Base-by-base conservation (phyloP, 306 rosid species). In the Luffa aegyptiaca region DNA sequence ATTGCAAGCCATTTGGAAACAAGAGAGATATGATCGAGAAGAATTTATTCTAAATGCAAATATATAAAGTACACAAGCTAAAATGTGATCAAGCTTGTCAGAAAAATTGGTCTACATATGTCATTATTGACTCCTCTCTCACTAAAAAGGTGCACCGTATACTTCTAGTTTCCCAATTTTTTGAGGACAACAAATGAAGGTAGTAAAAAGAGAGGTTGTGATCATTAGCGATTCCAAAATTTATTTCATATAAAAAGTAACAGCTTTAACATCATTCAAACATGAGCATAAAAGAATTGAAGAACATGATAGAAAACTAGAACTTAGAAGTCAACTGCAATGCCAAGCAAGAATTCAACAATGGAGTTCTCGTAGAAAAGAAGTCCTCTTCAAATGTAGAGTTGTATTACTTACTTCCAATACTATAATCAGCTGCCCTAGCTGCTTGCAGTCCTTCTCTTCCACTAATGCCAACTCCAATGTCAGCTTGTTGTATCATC, bases 381-480 rank as follows among this genome's bases (percentile, higher is more conserved):
- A 70, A 57, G 17, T 69, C 61, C 10, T 42, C 66, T 41, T 53
- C 36, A 56, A 56, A 76, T 35, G 66, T 56, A 57, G 66, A 20
- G 44, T 74, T 31, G 10, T 16, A 51, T 17, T 78, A 42, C 99
- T 84, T 89, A 96, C 99, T 96, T 88, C 99, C 99, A 69, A 93
- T 86, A 62, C 98, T 93, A 84, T 96, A 96, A 89, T 96, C 99
- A 72, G 99, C 98, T 2, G 99, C 98, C 86, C 99, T 93, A n/a
- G 99, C 99, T 69, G 99, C 99, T 87, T 96, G 99, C 85, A 93
- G 86, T 83, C 99, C 99, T 89, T 96, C 99, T 85, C 99, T 86
- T 68, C 99, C 99, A 83, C 99, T 96, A 76, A 96, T 96, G 81
- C 99, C 99, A 80, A 96, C 97, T 73, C 99, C 97, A 78, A 95